Evolutionary conservation across 331 rosid species (phyloP), one percentile per base, ranked within the genome.

Genomic region (Quercus phellos): DNA sequence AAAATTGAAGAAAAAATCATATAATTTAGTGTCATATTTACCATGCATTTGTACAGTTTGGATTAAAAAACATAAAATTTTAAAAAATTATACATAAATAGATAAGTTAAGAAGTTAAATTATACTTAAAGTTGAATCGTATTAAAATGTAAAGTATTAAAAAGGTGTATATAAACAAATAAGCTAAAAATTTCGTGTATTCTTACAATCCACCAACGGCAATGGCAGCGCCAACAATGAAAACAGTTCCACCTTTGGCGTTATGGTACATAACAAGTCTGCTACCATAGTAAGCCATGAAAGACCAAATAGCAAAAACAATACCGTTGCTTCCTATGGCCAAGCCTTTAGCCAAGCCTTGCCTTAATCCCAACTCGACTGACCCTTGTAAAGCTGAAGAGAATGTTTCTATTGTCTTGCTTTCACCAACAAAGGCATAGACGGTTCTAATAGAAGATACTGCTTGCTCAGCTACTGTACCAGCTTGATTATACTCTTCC

Each of bases 311-410:
- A 1, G 90, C 99, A 42, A 90, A 92, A 3, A 88, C 92, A 14
- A 94, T 6, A n/a, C 97, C 95, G 58, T 88, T 90, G 83, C 99
- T 94, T 79, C 99, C 99, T 2, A 92, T 81, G 43, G 96, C 98
- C 64, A 94, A 81, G 13, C 98, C 98, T 82, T 94, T 94, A 1
- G 95, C 96, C 14, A 91, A 67, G 2, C 99, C 99, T 74, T 92
- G 98, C 75, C 75, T 92, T 18, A 94, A 19, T 0, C 99, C 99
- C 59, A 94, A 68, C 78, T 81, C 86, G 5, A 87, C 93, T 0
- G 96, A 88, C 0, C 85, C 86, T 78, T 92, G 83, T 10, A 94
- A 75, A 32, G 99, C 92, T 8, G 83, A 59, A 29, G 98, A 88
- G 88, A 87, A 94, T 75, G 90, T 89, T 10, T 72, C 35, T 1